Evolutionary conservation across 1,284 basidiomycete species (phyloP), one percentile per base, ranked within the genome.

Genomic region (Tranzscheliella williamsii): DNA sequence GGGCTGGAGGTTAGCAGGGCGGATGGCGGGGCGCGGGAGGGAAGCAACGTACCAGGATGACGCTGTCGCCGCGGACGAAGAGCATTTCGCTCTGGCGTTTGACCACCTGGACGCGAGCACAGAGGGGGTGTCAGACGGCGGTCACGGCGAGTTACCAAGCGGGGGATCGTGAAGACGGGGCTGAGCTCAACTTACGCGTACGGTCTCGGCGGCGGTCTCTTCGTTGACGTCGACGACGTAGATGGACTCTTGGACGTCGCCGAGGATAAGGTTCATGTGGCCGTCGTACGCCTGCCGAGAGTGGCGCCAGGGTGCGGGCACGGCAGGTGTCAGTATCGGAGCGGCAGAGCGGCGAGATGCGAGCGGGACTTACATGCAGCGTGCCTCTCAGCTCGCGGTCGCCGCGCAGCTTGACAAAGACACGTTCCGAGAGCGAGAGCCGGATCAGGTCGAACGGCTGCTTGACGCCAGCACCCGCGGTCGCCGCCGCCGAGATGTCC

Each of bases 391-490:
- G 81, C 70, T 96, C 89, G 36, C 95, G 84, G 78, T 98, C 95
- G 20, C 95, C 95, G 67, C 95, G 83, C 49, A 99, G 83, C 80
- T 99, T 99, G 69, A 94, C 89, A 78, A 89, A 90, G 15, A 97
- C 94, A 57, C 90, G 91, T 83, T 99, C 95, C 73, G 89, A 91
- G 58, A 98, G 85, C 24, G 92, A 93, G 24, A 98, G 84, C 60
- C 93, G 85, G 76, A 99, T 94, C 67, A 99, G 86, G 78, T 98
- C 95, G 80, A 99, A 91, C n/a, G 92, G 92, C 80, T 96, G 92
- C 79, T 90, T 87, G 74, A 98, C 61, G 24, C 58, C 41, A 30
- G 51, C 43, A 15, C 52, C 42, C 29, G 47, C 17, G 29, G 57
- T 44, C 7, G 43, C 34, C 2, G 49, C 34, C 7, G 56, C 20